phyloP scores from a whole-genome alignment of 139 green algal genomes.

The Chlamydomonas incerta region DNA sequence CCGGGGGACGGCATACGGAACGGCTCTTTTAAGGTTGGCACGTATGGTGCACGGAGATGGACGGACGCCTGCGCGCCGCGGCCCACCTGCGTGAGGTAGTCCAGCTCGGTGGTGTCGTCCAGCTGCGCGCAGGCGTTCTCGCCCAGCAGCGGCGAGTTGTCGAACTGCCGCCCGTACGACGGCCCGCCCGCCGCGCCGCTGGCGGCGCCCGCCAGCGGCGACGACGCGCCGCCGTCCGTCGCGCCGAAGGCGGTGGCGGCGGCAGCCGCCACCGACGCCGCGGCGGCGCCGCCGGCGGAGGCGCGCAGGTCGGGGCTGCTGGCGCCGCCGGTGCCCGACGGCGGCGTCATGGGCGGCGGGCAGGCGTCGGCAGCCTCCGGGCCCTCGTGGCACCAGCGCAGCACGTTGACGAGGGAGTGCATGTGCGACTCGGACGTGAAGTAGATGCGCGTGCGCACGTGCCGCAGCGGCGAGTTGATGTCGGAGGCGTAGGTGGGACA shows the following conservation, averaged over 20 bases:
- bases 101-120: conserved; percentile 81
- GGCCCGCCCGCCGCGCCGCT: conserved; percentile 5
- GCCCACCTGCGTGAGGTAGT: conserved; percentile 94
- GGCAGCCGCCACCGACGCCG: background rate
- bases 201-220: background rate
- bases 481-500: conserved; percentile 91
- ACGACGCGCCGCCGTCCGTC: background rate
- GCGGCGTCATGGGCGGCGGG: conserved; percentile 16
- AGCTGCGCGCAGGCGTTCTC: conserved; percentile 63
- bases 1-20: too few relatives aligned
- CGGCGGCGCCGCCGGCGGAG: background rate
- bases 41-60: too few relatives aligned
- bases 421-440: conserved; percentile 96
- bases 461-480: conserved; percentile 94
- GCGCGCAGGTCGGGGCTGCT: conserved; percentile 36
- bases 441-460: conserved; percentile 98
- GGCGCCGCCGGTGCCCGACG: conserved; percentile 21
- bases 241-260: background rate
- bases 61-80: too few relatives aligned
- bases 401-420: conserved; percentile 95
- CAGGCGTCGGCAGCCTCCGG: background rate
- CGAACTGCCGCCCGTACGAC: conserved; percentile 3
- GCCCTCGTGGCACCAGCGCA: conserved; percentile 83
- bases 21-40: too few relatives aligned
- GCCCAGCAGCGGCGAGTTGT: conserved; percentile 47